Evolutionary conservation across 257 asterid genomes (phyloP).

Genomic region (Rauvolfia tetraphylla): DNA sequence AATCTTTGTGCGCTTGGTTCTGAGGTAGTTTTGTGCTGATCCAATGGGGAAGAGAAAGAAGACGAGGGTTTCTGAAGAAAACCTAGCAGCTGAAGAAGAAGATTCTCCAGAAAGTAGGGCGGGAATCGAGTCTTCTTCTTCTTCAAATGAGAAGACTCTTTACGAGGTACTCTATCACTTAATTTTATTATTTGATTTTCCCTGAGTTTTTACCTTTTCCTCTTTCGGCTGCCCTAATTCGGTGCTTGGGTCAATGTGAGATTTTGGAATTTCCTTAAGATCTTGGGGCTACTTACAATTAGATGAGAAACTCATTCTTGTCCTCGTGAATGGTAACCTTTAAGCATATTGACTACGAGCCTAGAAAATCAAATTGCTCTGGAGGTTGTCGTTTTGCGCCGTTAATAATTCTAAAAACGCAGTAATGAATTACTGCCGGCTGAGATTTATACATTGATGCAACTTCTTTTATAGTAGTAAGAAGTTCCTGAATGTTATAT

Average conservation of each 20-base stretch:
- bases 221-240: neutral
- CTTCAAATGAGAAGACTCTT: slow-evolving; percentile 47
- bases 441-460: neutral
- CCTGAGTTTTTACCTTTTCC: too few species aligned
- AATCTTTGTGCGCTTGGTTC: neutral
- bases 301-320: neutral
- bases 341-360: neutral
- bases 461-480: neutral
- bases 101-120: slow-evolving; percentile 31
- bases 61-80: slow-evolving; percentile 59
- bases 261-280: neutral
- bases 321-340: too few species aligned
- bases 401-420: neutral
- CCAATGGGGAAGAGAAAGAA: slow-evolving; percentile 63
- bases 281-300: neutral
- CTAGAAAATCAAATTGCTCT: neutral
- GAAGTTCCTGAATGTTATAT: neutral
- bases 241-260: neutral
- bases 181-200: neutral
- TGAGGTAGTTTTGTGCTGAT: neutral
- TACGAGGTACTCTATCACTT: slow-evolving; percentile 48
- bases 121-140: slow-evolving; percentile 42
- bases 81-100: slow-evolving; percentile 40
- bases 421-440: too few species aligned
- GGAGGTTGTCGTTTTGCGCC: neutral